A percentile compares a stretch with the other conserved stretches of the same genome.
phyloP scores from a whole-genome alignment of 495 filamentous ascomycete genomes.

The Trypethelium eluteriae region DNA sequence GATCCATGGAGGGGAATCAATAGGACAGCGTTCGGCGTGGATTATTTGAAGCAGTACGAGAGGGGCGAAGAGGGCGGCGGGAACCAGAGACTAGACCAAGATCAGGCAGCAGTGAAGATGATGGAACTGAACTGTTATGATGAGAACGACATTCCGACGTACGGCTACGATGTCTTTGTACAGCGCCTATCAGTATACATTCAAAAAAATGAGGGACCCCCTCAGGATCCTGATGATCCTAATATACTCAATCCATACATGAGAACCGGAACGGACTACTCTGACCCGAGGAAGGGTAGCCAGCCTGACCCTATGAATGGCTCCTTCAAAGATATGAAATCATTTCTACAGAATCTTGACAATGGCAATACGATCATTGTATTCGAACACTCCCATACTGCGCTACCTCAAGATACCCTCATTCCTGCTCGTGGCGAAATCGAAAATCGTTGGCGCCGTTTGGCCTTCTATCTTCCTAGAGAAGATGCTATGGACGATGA shows the following conservation, averaged over 20 bases:
- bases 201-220: constrained; percentile 29
- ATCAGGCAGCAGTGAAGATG: constrained; percentile 36
- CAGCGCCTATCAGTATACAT: constrained; percentile 38
- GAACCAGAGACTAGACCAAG: constrained; percentile 4
- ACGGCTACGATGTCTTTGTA: constrained; percentile 41
- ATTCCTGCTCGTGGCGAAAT: constrained; percentile 44
- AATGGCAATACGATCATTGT: constrained; percentile 50
- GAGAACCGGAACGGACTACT: background rate
- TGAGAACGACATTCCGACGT: constrained; percentile 31
- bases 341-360: constrained; percentile 35
- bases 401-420: constrained; percentile 43
- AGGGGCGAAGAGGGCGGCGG: constrained; percentile 17
- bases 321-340: background rate
- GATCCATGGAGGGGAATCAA: constrained; percentile 49
- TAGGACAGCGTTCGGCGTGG: constrained; percentile 45
- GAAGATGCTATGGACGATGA: constrained; percentile 33
- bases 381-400: constrained; percentile 44
- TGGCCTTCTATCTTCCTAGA: constrained; percentile 43
- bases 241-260: constrained; percentile 31
- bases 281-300: background rate
- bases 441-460: constrained; percentile 46
- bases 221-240: constrained; percentile 24
- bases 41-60: constrained; percentile 45
- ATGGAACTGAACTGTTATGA: constrained; percentile 47
- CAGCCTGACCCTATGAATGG: background rate